Evolutionary conservation across 306 rosid species (phyloP).

Genomic region (Prinsepia uniflora): DNA sequence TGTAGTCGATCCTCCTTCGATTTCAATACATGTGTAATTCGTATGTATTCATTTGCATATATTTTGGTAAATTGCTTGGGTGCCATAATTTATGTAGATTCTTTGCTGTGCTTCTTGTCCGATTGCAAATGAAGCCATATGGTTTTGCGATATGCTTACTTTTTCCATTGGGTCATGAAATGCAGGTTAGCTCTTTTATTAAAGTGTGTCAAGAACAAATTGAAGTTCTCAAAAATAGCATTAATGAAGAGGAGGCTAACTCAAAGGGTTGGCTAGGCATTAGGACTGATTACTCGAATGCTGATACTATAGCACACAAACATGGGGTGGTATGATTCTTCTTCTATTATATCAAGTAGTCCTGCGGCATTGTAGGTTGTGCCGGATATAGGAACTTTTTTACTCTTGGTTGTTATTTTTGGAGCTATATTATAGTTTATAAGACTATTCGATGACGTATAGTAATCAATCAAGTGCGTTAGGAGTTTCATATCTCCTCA

Average conservation of each 20-base stretch:
- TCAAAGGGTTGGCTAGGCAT: slow-evolving; percentile 90
- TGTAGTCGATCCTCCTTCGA: background rate
- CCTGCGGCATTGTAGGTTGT: background rate
- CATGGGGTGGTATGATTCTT: slow-evolving; percentile 90
- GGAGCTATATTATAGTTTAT: background rate
- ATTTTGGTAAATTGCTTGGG: background rate
- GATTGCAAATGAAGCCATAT: slow-evolving; percentile 12
- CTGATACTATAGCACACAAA: slow-evolving; percentile 85
- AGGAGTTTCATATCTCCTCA: background rate
- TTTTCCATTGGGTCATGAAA: slow-evolving; percentile 19
- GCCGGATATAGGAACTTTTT: background rate
- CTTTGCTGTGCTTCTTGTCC: background rate
- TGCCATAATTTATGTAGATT: background rate
- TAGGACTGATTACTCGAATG: slow-evolving; percentile 54
- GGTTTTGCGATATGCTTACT: slow-evolving; percentile 9
- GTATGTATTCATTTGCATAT: background rate
- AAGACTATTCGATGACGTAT: background rate
- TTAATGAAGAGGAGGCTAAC: slow-evolving; percentile 57
- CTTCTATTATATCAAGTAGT: background rate
- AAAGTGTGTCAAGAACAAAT: slow-evolving; percentile 95
- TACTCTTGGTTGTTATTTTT: background rate
- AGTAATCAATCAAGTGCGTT: background rate
- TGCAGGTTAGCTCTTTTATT: slow-evolving; percentile 82
- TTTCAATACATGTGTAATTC: background rate
- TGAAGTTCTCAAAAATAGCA: slow-evolving; percentile 74